Evolutionary conservation across 208 protist species (phyloP), one percentile per base, ranked within the genome.

Genomic region (Leishmania tarentolae): DNA sequence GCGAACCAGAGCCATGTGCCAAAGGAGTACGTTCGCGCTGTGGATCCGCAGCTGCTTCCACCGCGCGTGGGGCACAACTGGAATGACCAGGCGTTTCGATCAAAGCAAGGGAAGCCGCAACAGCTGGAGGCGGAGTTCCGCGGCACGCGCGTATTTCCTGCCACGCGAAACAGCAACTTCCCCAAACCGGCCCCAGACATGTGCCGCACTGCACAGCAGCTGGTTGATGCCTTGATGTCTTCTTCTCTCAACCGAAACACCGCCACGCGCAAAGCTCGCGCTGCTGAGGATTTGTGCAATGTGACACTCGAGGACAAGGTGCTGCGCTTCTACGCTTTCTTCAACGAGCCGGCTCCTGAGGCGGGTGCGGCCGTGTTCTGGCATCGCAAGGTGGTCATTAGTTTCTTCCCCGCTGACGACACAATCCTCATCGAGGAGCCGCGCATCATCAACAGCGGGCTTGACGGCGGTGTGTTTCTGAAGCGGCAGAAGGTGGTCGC

Each of bases 251-350:
- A 76, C 75, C 83, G 75, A 19, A 81, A 74, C 77, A 68, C 65
- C 28, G 72, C 77, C 46, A 77, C 79, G 40, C 61, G 79, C 52
- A 70, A 61, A 31, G 61, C 75, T 28, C 71, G 73, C 15, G 83
- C 70, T 46, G 79, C 81, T 53, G 83, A 78, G 50, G 78, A 56
- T 53, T 59, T 73, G 61, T 66, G 78, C 8, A 93, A 86, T 78
- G 88, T 98, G 11, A 96, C 91, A 17, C 90, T 98, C 56, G 96
- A 98, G 56, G 88, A 98, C 77, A 98, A 99, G 81, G 97, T 99
- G 52, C 90, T 99, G 28, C 91, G 97, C 53, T 99, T 99, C 87
- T 97, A 97, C 77, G 97, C 96, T 21, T 99, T 96, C 91, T 99
- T 99, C 89, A 90, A 91, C 44, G 98, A 99, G 87, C 91, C 88